A percentile compares a stretch with the other conserved stretches of the same genome.
Conservation (phyloP, 2,329 filamentous ascomycete species). For the Xylariaceae sp. region DNA sequence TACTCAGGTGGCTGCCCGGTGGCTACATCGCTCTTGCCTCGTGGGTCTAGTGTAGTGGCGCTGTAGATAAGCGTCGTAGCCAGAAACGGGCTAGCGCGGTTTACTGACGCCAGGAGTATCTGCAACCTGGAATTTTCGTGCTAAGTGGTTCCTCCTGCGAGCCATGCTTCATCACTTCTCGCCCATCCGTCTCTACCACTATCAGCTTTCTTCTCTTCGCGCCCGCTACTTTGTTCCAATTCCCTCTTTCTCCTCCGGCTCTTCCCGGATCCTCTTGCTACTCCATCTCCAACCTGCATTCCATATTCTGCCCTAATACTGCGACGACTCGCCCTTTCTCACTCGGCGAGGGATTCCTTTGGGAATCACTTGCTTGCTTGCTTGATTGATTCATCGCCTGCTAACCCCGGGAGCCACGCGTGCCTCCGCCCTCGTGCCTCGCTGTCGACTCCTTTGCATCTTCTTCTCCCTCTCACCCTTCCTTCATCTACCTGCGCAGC, state of each 20-base stretch:
- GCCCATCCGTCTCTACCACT: constrained; percentile 5
- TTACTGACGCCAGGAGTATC: constrained; percentile 8
- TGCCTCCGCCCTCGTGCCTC: constrained; percentile 13
- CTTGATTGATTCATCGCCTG: constrained; percentile 11
- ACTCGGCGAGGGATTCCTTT: constrained; percentile 17
- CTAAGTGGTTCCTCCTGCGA: constrained; percentile 17
- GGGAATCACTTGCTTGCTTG: constrained; percentile 17
- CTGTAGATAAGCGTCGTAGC: constrained; percentile 13
- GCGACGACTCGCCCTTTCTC: constrained; percentile 9
- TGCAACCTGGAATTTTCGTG: constrained; percentile 23
- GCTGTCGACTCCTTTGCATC: constrained; percentile 11
- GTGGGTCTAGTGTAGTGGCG: constrained; percentile 6
- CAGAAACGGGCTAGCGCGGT: constrained; percentile 14
- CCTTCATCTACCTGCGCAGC: constrained; percentile 6
- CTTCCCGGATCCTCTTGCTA: constrained; percentile 1
- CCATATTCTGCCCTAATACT: not conserved
- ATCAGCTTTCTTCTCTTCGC: constrained; percentile 4
- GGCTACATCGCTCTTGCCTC: not conserved
- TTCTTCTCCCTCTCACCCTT: constrained; percentile 17
- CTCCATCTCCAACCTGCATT: not conserved
- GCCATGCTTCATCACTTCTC: constrained; percentile 13
- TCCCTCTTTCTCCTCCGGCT: not conserved
- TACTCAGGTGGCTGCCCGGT: too few species aligned
- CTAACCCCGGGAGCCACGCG: constrained; percentile 15
- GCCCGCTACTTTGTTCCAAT: constrained; percentile 10